Conservation (phyloP, 371 early-diverging fungal genomes). For the Mucor racemosus region DNA sequence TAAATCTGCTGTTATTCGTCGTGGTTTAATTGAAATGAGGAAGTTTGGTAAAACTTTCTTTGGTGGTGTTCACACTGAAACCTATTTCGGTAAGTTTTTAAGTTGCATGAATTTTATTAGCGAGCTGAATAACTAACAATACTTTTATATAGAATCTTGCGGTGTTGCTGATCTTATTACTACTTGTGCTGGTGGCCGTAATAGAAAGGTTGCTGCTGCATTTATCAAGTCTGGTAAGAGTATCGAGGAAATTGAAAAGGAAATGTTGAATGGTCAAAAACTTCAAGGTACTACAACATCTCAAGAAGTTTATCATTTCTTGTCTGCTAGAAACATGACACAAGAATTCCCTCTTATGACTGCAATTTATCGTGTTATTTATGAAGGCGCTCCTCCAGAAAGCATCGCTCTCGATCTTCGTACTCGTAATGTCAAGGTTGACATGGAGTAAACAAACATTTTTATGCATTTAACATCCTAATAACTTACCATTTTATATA, state of each 20-base stretch:
- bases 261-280: slow-evolving; percentile 94
- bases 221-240: slow-evolving; percentile 83
- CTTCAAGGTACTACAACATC: slow-evolving; percentile 96
- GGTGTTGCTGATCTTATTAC: slow-evolving; percentile 92
- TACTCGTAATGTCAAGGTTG: slow-evolving; percentile 2
- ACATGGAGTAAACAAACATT: background rate
- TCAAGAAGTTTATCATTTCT: slow-evolving; percentile 85
- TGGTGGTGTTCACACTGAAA: slow-evolving; percentile 69
- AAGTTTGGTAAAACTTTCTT: slow-evolving; percentile 88
- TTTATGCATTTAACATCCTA: slow-evolving; percentile 2
- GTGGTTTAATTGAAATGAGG: slow-evolving; percentile 96
- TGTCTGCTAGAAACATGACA: slow-evolving; percentile 64
- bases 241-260: slow-evolving; percentile 84
- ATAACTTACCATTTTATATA: background rate
- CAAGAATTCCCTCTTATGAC: slow-evolving; percentile 86
- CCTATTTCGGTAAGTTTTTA: slow-evolving; percentile 68
- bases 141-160: slow-evolving; percentile 74
- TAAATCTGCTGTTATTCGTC: slow-evolving; percentile 96
- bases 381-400: slow-evolving; percentile 63
- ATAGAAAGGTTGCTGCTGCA: slow-evolving; percentile 89
- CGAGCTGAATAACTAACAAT: background rate
- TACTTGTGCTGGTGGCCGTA: slow-evolving; percentile 94
- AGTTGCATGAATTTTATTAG: background rate
- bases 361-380: slow-evolving; percentile 88
- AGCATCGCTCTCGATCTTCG: slow-evolving; percentile 56